Evolutionary conservation across 305 asterid genomes (phyloP), one percentile per base, ranked within the genome.

Genomic region (Nicotiana rustica): DNA sequence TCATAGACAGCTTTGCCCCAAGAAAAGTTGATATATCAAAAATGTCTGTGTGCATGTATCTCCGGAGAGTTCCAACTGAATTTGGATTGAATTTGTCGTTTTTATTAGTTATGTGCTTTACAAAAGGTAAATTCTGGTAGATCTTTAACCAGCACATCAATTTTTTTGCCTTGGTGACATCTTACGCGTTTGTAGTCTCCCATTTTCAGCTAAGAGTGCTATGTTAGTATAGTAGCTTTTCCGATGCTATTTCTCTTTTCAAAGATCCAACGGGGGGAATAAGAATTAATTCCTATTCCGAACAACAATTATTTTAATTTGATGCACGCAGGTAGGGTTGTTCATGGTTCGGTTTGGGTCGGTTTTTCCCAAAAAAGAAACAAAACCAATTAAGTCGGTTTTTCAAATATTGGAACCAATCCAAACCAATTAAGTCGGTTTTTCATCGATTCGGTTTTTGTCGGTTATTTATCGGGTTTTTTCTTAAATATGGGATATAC

Each of bases 111-210:
- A 29, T 52, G 55, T 75, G 29, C 29, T 49, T 1, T 75, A 75
- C 6, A 36, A 25, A 75, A 52, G 64, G 41, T 14, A 49, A 49
- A 49, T 49, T 14, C 29, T 25, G 35, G 80, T 52, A 18, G 64
- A 52, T 52, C 44, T 75, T 75, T 52, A 75, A 49, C 64, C 79
- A 73, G 15, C 79, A 73, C 49, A 41, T 41, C 49, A 7, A 10
- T 41, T 41, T 41, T 41, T 10, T 41, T 41, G 49, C 49, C 49
- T 41, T 41, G 49, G 49, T 41, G 49, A 41, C 8, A 41, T 41
- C 49, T 7, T 41, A 41, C 49, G 3, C 3, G 21, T 59, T 44
- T 70, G 78, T 25, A 21, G 14, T 49, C 79, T 47, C 79, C 14
- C 25, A 21, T 47, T 47, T 70, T 47, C 61, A 73, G 19, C 79